Base-by-base conservation (phyloP, 345 rosid genomes). In the Camelina sativa region DNA sequence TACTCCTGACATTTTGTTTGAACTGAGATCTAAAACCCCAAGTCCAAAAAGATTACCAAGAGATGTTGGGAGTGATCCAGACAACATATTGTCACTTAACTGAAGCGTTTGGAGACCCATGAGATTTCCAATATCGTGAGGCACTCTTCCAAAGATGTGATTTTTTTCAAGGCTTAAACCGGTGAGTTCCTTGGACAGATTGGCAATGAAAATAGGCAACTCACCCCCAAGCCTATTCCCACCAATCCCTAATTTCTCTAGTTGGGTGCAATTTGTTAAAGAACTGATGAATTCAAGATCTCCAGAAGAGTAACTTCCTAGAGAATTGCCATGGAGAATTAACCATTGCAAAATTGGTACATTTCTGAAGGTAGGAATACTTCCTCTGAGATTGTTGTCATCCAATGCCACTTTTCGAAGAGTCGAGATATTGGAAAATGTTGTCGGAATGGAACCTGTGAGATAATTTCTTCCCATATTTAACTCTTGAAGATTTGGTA, bases 381-480 rank as follows among this genome's bases (percentile, higher is more conserved):
- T 53, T 52, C 56, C 44, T 2, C 9, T 35, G 15, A 58, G 2
- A n/a, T 0, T 15, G 41, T 57, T 57, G 0, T 7, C 2, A 7
- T 2, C 3, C 5, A 4, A 8, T 58, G 4, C 22, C 12, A 58
- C 2, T 2, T 2, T 4, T 8, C 9, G 62, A 16, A 58, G 63
- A 17, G 2, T 34, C 0, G 64, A 59, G 5, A 59, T 17, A 17
- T 59, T 59, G 0, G 64, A 0, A 17, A 59, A 9, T 59, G 46
- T 35, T 17, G n/a, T 17, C 2, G 64, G 64, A 0, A 59, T 59
- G 16, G 1, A 4, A 1, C 64, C 46, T 17, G 43, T 58, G 4
- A 58, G 0, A 9, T 2, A 0, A 32, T 58, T 58, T 0, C 0
- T 4, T 8, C 0, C 7, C 19, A 55, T 0, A 55, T 0, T 1